These are phyloP conservation scores for Calocera viscosa DNA, from an alignment of 768 basidiomycete species.

Conservation along the genomic window DNA sequence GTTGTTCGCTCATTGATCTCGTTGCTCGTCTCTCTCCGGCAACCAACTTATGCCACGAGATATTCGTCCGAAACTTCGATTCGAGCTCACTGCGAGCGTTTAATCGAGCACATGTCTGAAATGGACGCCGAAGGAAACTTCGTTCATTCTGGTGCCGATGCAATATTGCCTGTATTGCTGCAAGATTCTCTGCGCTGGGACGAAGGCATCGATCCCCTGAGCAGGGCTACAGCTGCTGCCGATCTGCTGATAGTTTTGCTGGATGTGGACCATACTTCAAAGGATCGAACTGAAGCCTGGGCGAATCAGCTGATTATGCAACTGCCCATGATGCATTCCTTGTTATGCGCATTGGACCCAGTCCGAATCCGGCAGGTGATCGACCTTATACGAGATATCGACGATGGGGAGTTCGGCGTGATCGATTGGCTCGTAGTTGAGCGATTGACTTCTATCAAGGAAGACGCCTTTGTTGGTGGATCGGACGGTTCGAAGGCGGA, in stretches of 20 bases:
- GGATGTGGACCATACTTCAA: neutral
- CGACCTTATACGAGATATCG: neutral
- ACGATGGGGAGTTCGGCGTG: neutral
- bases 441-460: neutral
- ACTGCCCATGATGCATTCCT: neutral
- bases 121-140: neutral
- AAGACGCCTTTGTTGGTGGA: neutral
- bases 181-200: neutral
- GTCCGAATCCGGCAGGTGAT: neutral
- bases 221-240: neutral
- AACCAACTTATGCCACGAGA: slow-evolving; percentile 1
- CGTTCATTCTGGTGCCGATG: neutral
- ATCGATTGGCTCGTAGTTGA: neutral
- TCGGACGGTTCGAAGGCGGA: neutral
- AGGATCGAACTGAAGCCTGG: neutral
- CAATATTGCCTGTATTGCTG: neutral
- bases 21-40: neutral
- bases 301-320: neutral
- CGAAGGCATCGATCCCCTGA: neutral
- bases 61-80: neutral
- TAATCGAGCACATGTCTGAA: neutral
- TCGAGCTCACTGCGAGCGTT: neutral
- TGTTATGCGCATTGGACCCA: neutral
- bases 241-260: neutral
- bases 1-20: neutral